These are phyloP conservation scores for Fomitopsis palustris DNA, from an alignment of 1,284 basidiomycete genomes.

Conservation along the genomic window DNA sequence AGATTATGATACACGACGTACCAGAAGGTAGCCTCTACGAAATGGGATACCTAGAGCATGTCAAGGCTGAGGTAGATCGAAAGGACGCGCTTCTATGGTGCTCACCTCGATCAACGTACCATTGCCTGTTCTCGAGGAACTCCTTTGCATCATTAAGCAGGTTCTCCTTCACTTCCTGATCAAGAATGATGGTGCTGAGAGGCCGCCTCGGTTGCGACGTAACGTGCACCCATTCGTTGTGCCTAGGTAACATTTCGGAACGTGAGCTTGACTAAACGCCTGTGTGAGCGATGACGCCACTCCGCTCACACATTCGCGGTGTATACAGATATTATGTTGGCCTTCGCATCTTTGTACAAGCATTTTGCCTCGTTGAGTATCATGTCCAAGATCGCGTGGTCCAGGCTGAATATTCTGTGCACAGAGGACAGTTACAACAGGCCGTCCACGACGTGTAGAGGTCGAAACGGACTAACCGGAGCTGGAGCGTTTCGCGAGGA, in stretches of 20 bases:
- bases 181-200: slow-evolving; percentile 62
- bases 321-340: neutral
- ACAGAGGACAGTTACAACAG: neutral
- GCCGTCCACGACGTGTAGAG: too few species aligned
- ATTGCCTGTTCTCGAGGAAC: slow-evolving; percentile 59
- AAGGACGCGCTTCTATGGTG: neutral
- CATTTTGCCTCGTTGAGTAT: neutral
- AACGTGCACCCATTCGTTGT: slow-evolving; percentile 44
- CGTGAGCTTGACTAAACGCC: neutral
- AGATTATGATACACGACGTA: slow-evolving; percentile 27
- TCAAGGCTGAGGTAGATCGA: neutral
- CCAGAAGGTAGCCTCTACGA: slow-evolving; percentile 65
- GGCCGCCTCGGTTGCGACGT: slow-evolving; percentile 61
- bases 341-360: neutral
- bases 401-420: neutral
- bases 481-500: neutral
- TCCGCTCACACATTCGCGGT: neutral
- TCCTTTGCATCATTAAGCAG: slow-evolving; percentile 65
- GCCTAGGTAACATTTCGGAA: slow-evolving; percentile 25
- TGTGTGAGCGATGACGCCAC: neutral
- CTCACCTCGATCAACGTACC: slow-evolving; percentile 64
- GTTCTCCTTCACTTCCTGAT: slow-evolving; percentile 60
- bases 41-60: slow-evolving; percentile 49
- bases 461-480: neutral
- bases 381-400: neutral